A percentile compares a stretch with the other conserved stretches of the same genome.
phyloP scores from a whole-genome alignment of 75 land plant species.

The Pinus taeda region DNA sequence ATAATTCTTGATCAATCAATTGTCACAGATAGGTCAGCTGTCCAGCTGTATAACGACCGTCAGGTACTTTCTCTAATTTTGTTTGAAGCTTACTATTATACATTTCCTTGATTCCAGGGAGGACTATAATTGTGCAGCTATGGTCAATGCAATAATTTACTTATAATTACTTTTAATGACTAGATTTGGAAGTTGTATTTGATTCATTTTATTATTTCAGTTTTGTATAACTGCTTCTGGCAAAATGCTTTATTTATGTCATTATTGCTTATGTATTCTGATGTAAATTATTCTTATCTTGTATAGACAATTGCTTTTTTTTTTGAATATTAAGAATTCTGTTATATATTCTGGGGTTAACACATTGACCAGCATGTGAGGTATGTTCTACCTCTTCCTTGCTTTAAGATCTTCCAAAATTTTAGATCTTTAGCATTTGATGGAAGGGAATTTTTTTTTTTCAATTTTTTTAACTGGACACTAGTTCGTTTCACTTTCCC shows the following conservation, averaged over 20 bases:
- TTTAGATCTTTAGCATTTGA: too few relatives aligned
- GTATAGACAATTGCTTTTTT: background rate
- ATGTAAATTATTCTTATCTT: background rate
- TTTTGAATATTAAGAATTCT: background rate
- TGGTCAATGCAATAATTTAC: background rate
- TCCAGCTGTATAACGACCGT: constrained; percentile 61
- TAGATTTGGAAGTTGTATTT: background rate
- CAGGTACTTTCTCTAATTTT: constrained; percentile 44
- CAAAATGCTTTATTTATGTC: background rate
- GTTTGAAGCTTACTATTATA: background rate
- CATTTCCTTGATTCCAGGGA: background rate
- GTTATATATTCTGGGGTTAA: background rate
- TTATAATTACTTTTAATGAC: background rate
- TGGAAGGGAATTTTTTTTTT: too few relatives aligned
- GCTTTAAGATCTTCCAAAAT: background rate
- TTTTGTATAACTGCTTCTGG: background rate
- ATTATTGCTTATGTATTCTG: background rate
- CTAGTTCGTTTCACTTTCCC: too few relatives aligned
- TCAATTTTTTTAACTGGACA: too few relatives aligned
- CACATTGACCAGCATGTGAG: background rate
- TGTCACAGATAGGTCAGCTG: constrained; percentile 44
- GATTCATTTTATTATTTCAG: background rate
- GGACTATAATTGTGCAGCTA: background rate
- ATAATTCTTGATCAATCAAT: constrained; percentile 61
- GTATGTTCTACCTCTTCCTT: too few relatives aligned